These are phyloP conservation scores for Sclerotinia sclerotiorum DNA, from an alignment of 2,329 filamentous ascomycete species.

Conservation along the genomic window DNA sequence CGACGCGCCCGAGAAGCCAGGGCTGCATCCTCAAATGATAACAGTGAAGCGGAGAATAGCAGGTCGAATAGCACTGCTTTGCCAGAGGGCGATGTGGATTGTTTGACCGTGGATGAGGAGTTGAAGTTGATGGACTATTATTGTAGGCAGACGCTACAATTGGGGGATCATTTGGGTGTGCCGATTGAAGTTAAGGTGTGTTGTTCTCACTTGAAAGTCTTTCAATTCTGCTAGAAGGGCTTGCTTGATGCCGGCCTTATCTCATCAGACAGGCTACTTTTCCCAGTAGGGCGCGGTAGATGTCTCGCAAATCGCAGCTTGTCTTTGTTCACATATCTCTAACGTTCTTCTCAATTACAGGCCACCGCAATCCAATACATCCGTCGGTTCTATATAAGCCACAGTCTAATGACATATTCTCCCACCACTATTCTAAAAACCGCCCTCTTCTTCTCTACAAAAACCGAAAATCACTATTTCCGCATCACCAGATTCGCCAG, in stretches of 20 bases:
- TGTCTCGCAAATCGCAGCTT: neutral
- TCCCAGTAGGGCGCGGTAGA: rapidly evolving
- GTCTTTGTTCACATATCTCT: neutral
- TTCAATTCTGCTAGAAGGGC: neutral
- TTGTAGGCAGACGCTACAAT: slow-evolving; percentile 58
- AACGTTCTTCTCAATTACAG: slow-evolving; percentile 24
- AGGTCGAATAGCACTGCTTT: slow-evolving; percentile 30
- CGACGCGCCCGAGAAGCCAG: slow-evolving; percentile 47
- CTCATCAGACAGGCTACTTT: neutral
- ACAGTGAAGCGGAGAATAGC: slow-evolving; percentile 40
- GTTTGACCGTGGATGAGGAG: slow-evolving; percentile 82
- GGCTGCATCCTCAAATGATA: slow-evolving; percentile 39
- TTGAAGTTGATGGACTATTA: slow-evolving; percentile 78
- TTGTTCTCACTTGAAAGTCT: slow-evolving; percentile 21
- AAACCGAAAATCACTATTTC: slow-evolving; percentile 79
- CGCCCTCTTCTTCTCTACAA: slow-evolving; percentile 88
- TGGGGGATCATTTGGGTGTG: slow-evolving; percentile 60
- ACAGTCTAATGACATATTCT: slow-evolving; percentile 95
- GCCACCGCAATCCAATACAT: slow-evolving; percentile 59
- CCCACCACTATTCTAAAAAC: slow-evolving; percentile 87
- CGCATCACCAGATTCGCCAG: slow-evolving; percentile 62
- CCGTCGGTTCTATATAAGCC: slow-evolving; percentile 91
- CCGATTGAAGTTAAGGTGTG: slow-evolving; percentile 59
- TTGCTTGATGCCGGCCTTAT: too few species aligned
- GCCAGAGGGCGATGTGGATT: slow-evolving; percentile 60